Conservation (phyloP, 306 rosid species). For the Benincasa hispida region DNA sequence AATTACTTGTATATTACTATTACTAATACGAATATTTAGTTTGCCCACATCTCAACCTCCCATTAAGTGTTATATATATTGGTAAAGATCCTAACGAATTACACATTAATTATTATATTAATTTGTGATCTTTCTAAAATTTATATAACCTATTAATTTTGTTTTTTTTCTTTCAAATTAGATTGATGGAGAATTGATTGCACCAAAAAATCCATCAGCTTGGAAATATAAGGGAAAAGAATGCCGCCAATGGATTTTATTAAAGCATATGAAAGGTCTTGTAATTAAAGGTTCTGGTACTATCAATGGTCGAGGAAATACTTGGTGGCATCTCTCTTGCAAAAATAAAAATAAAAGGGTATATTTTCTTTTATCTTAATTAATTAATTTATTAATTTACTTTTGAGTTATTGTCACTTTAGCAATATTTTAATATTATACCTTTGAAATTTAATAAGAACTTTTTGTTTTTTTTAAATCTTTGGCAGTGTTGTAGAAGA, state of each 20-base stretch:
- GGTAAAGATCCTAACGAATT: no score
- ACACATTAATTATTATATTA: no score
- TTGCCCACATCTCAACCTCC: no score
- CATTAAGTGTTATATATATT: no score
- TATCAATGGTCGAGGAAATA: not conserved
- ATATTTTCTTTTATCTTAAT: not conserved
- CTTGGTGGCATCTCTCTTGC: constrained; percentile 2
- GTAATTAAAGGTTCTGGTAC: not conserved
- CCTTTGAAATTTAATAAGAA: no score
- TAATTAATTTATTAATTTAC: not conserved
- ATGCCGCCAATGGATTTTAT: constrained; percentile 7
- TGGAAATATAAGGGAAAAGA: not conserved
- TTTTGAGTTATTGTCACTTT: no score
- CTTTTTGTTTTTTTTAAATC: not conserved
- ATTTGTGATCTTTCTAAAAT: no score
- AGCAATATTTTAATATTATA: not conserved
- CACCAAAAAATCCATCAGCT: not conserved
- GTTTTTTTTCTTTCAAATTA: no score
- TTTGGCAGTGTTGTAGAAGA: not conserved
- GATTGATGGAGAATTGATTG: constrained; percentile 6
- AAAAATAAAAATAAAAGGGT: not conserved
- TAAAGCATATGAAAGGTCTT: not conserved
- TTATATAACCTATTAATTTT: no score
- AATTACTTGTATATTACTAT: no score
- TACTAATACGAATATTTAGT: no score